These are phyloP conservation scores for Lachnellula cervina DNA, from an alignment of 2,329 filamentous ascomycete species.

Conservation along the genomic window DNA sequence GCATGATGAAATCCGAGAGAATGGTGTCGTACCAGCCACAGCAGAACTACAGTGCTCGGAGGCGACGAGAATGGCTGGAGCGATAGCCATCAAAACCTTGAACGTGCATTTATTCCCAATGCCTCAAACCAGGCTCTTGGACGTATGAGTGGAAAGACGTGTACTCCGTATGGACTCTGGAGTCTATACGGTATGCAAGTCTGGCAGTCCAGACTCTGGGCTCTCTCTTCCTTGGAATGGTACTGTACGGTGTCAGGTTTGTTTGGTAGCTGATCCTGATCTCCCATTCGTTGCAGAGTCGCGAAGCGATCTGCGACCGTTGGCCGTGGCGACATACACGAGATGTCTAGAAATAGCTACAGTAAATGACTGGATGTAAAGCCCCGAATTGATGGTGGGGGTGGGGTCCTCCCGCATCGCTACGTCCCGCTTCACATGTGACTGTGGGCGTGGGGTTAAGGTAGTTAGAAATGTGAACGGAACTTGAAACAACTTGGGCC, in stretches of 20 bases:
- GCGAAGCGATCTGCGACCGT: background rate
- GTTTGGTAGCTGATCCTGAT: background rate
- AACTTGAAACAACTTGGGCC: background rate
- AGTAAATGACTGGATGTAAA: background rate
- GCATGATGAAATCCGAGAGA: no score
- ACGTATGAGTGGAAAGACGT: background rate
- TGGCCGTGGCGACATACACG: background rate
- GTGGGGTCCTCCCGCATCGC: background rate
- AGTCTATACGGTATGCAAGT: background rate
- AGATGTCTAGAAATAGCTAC: background rate
- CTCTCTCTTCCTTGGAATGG: no score
- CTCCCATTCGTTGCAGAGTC: background rate
- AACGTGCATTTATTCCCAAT: background rate
- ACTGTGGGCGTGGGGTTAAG: no score
- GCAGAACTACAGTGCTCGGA: background rate
- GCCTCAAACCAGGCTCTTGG: slow-evolving; percentile 1
- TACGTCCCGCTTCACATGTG: background rate
- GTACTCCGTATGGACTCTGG: no score
- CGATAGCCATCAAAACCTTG: background rate
- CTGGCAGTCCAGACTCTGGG: background rate
- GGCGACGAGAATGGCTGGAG: background rate
- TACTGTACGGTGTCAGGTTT: no score
- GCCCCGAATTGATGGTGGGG: background rate
- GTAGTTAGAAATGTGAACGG: no score
- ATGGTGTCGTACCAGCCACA: no score